Evolutionary conservation across 1,139 yeast genomes (phyloP), one percentile per base, ranked within the genome.

Genomic region (Magnusiomyces paraingens): DNA sequence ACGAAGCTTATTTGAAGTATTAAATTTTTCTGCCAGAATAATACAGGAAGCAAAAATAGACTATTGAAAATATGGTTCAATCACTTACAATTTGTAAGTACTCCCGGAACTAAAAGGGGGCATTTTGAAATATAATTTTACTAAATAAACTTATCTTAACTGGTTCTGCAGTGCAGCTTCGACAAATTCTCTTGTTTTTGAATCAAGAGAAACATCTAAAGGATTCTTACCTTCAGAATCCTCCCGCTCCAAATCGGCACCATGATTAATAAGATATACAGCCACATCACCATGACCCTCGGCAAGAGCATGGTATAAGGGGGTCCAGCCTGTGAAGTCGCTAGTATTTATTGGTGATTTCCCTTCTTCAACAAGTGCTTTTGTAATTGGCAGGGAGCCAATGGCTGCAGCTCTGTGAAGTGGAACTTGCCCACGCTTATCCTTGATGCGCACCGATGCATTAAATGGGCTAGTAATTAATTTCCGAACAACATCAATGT

Each of bases 221-320:
- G 95, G 82, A 1, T 78, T 76, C 54, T 77, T 70, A 2, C 83
- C 89, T 12, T 82, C 84, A 1, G 64, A 59, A 60, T 79, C 81
- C 49, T 76, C 58, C 1, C 68, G 66, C 1, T 75, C 72, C 6
- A 66, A 57, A 62, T 86, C 89, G 0, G 95, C 96, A 0, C 94
- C 94, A 32, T 76, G 72, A 48, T 76, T 74, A 4, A 83, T 81
- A 50, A 91, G 71, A 44, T 73, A 64, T 1, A 81, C 76, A 0
- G 87, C 96, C 8, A 82, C 80, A 56, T 88, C 96, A 1, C 84
- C 91, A 64, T 85, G 84, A 0, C 97, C 97, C 67, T 91, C 99
- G 0, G 96, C 93, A 53, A 86, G 71, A 0, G 98, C 96, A 68
- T 89, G 95, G 67, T 89, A 95, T 60, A 91, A 68, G 0, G 96